A percentile compares a stretch with the other conserved stretches of the same genome.
These are phyloP conservation scores for Carnegiea gigantea DNA, from an alignment of 179 eudicot species.

Conservation along the genomic window DNA sequence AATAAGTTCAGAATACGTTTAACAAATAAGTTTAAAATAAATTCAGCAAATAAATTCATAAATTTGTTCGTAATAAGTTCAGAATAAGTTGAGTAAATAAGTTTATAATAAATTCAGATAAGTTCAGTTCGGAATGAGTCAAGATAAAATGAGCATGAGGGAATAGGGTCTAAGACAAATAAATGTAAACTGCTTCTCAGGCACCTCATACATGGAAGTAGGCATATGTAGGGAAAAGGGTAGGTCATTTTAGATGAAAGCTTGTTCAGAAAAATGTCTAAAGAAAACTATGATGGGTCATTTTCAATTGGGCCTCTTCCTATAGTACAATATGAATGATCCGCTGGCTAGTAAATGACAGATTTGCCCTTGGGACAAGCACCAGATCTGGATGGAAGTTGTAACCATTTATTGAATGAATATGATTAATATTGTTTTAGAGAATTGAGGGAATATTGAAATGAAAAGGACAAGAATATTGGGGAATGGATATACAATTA, in stretches of 20 bases:
- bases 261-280: slow-evolving; percentile 26
- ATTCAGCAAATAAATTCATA: too few species aligned
- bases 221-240: neutral
- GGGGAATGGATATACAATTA: neutral
- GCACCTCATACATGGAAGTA: neutral
- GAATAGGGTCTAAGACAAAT: too few species aligned
- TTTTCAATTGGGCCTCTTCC: slow-evolving; percentile 15
- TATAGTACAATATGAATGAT: neutral
- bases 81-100: too few species aligned
- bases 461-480: slow-evolving; percentile 28
- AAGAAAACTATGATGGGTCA: slow-evolving; percentile 24
- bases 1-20: too few species aligned
- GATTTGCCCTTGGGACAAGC: slow-evolving; percentile 20
- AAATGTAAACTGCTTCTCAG: neutral
- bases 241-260: slow-evolving; percentile 16
- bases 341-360: slow-evolving; percentile 14
- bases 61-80: too few species aligned
- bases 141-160: too few species aligned
- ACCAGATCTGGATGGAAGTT: neutral
- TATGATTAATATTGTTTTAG: slow-evolving; percentile 4
- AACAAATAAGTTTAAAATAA: too few species aligned
- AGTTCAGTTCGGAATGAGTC: too few species aligned
- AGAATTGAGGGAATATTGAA: neutral
- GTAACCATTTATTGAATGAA: neutral
- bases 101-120: too few species aligned